phyloP scores from a whole-genome alignment of 495 filamentous ascomycete species.

The Penicillium canescens region DNA sequence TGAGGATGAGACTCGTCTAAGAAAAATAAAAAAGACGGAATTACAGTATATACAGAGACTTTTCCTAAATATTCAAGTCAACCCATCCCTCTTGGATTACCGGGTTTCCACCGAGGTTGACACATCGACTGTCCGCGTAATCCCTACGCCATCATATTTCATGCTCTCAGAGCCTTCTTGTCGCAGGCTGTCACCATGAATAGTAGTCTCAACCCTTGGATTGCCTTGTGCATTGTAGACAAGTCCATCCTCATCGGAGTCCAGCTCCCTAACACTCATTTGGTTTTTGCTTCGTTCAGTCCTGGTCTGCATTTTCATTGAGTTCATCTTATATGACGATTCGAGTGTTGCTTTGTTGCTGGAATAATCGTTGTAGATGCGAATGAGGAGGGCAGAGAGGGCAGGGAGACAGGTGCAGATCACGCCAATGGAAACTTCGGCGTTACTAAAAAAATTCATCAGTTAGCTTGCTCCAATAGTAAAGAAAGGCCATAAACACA shows the following conservation, averaged over 20 bases:
- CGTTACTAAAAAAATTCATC: constrained; percentile 22
- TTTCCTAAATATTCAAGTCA: too few relatives aligned
- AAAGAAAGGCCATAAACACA: too few relatives aligned
- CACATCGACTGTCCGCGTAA: constrained; percentile 30
- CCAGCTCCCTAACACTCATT: constrained; percentile 15
- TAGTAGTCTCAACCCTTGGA: constrained; percentile 24
- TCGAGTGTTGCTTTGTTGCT: constrained; percentile 13
- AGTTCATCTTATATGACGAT: constrained; percentile 20
- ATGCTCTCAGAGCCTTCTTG: background rate
- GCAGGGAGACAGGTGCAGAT: constrained; percentile 43
- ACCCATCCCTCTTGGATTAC: background rate
- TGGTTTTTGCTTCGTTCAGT: constrained; percentile 10
- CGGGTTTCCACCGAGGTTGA: constrained; percentile 16
- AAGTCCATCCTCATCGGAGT: constrained; percentile 27
- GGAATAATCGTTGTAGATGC: constrained; percentile 23
- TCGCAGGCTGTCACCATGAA: constrained; percentile 13
- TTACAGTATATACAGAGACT: too few relatives aligned
- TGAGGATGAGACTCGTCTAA: too few relatives aligned
- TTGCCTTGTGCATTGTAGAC: constrained; percentile 25
- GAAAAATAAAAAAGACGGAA: too few relatives aligned
- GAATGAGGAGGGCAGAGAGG: constrained; percentile 28
- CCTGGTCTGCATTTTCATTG: constrained; percentile 13
- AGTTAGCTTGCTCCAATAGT: background rate
- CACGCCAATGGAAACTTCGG: constrained; percentile 39
- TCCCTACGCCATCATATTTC: constrained; percentile 13